A percentile compares a stretch with the other conserved stretches of the same genome.
Conservation (phyloP, 495 filamentous ascomycete genomes). For the Penicillium manginii region DNA sequence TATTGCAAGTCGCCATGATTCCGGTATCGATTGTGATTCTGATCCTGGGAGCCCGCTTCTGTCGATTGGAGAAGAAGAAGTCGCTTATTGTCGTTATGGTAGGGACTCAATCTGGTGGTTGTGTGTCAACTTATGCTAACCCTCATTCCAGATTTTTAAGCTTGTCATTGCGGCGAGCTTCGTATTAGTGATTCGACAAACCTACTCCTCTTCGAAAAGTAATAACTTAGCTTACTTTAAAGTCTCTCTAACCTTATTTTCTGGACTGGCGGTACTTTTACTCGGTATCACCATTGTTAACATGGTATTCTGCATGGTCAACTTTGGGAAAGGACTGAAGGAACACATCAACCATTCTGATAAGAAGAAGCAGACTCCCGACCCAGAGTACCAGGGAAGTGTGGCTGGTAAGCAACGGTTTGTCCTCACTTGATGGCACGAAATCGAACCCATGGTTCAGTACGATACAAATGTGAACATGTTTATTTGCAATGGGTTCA, state of each 20-base stretch:
- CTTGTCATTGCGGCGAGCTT: slow-evolving; percentile 18
- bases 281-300: slow-evolving; percentile 18
- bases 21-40: slow-evolving; percentile 18
- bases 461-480: slow-evolving; percentile 1
- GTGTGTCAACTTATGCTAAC: neutral
- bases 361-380: neutral
- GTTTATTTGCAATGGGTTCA: no score
- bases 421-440: neutral
- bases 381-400: neutral
- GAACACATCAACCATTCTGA: slow-evolving; percentile 12
- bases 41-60: slow-evolving; percentile 16
- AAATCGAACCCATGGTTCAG: neutral
- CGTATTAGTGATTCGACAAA: slow-evolving; percentile 10
- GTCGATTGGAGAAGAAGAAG: slow-evolving; percentile 21
- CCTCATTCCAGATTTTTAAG: slow-evolving; percentile 16
- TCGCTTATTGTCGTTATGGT: slow-evolving; percentile 20
- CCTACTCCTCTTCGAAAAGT: slow-evolving; percentile 2
- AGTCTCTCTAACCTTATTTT: slow-evolving; percentile 24
- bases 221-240: slow-evolving; percentile 12
- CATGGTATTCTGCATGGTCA: slow-evolving; percentile 25
- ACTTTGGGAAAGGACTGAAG: slow-evolving; percentile 28
- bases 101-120: neutral
- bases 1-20: slow-evolving; percentile 17
- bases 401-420: neutral
- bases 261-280: slow-evolving; percentile 17